phyloP scores from a whole-genome alignment of 768 basidiomycete species.

The Mycena kentingensis region DNA sequence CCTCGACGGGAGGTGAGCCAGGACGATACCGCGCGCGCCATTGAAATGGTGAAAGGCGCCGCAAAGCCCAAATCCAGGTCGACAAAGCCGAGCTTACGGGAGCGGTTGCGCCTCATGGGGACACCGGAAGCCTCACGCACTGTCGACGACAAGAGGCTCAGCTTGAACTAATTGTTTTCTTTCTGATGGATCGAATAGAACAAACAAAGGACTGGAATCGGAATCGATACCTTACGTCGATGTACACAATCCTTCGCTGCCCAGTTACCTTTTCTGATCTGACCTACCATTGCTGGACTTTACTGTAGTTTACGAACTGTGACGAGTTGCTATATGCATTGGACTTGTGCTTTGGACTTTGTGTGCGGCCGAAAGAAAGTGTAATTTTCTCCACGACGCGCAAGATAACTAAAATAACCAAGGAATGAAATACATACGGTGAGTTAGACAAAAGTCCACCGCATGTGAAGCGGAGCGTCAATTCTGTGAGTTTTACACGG shows the following conservation, averaged over 20 bases:
- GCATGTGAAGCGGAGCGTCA: slow-evolving; percentile 2
- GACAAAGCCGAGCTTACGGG: slow-evolving; percentile 33
- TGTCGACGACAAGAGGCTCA: slow-evolving; percentile 39
- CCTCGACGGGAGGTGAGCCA: slow-evolving; percentile 7
- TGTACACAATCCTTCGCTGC: background rate
- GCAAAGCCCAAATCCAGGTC: slow-evolving; percentile 23
- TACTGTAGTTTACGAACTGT: background rate
- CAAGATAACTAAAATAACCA: background rate
- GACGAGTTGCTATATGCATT: too few relatives aligned
- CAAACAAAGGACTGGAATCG: background rate
- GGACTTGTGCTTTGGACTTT: background rate
- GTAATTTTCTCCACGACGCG: background rate
- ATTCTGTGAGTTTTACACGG: slow-evolving; percentile 7
- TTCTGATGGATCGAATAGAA: background rate
- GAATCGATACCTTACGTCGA: background rate
- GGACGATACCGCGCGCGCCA: slow-evolving; percentile 24
- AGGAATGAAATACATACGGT: slow-evolving; percentile 10
- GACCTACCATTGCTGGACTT: background rate
- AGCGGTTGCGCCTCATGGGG: slow-evolving; percentile 36
- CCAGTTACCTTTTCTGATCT: background rate
- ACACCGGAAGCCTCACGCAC: slow-evolving; percentile 41
- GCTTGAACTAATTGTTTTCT: slow-evolving; percentile 31
- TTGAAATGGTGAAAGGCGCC: slow-evolving; percentile 16
- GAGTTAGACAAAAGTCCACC: slow-evolving; percentile 7
- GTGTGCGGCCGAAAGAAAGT: background rate